phyloP scores from a whole-genome alignment of 192 early-diverging fungal genomes.

The Funneliformis mosseae region DNA sequence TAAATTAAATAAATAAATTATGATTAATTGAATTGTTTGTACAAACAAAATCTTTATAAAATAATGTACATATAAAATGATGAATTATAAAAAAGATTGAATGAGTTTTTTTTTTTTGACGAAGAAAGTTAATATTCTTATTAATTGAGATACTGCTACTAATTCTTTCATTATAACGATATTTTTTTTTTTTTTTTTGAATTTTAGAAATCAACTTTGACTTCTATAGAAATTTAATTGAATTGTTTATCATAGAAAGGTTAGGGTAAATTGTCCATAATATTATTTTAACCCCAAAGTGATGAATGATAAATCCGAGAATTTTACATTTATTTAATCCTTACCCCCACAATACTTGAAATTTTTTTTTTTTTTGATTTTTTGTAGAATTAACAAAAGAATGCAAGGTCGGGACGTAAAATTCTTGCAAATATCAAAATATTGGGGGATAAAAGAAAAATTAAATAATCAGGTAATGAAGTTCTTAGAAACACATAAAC shows the following conservation, averaged over 20 bases:
- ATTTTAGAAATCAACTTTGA: not conserved
- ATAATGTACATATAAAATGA: not conserved
- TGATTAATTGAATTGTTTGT: no score
- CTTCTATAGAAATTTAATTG: not conserved
- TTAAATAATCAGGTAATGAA: not conserved
- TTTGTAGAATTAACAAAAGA: no score
- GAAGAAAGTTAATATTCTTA: not conserved
- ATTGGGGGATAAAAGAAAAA: no score
- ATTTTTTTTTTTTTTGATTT: no score
- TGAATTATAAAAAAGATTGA: not conserved
- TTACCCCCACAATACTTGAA: no score
- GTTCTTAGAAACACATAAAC: conserved; percentile 58
- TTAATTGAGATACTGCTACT: not conserved
- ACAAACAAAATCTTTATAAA: not conserved
- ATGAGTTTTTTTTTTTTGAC: not conserved
- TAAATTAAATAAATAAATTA: not conserved
- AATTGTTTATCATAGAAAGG: no score
- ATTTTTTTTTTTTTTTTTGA: not conserved
- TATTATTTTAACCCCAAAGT: not conserved
- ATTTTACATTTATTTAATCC: not conserved
- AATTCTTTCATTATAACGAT: not conserved
- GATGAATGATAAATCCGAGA: not conserved
- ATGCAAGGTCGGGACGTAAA: not conserved
- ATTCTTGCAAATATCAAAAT: not conserved
- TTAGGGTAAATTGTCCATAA: not conserved